Percentiles rank a stretch among this genome's conserved stretches.
phyloP scores from a whole-genome alignment of 768 basidiomycete genomes.

The Leccinum rimulosum region DNA sequence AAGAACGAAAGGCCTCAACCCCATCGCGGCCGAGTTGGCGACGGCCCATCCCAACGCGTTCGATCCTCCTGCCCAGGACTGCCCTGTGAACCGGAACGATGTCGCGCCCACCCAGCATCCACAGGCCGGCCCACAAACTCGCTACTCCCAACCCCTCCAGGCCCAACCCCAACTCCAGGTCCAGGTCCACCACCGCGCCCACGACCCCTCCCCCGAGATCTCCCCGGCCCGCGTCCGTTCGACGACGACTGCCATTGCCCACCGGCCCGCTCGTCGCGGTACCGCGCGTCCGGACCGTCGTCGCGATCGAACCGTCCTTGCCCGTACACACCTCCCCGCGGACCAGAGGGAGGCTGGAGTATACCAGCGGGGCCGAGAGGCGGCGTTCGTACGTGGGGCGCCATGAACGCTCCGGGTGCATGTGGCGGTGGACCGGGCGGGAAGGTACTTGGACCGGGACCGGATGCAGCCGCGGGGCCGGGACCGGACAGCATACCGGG shows the following conservation, averaged over 20 bases:
- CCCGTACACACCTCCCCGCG: conserved; percentile 27
- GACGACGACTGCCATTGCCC: conserved; percentile 21
- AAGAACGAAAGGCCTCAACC: background rate
- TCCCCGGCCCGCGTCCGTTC: conserved; percentile 35
- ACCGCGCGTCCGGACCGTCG: conserved; percentile 23
- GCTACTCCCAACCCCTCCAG: conserved; percentile 9
- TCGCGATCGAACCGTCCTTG: conserved; percentile 30
- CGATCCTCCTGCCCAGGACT: conserved; percentile 22
- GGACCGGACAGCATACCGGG: conserved; percentile 9
- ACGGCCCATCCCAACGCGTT: conserved; percentile 27
- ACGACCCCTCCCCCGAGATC: conserved; percentile 25
- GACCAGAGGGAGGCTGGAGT: conserved; percentile 27
- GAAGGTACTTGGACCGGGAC: conserved; percentile 2
- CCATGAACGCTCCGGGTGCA: conserved; percentile 12
- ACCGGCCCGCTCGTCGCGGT: conserved; percentile 31
- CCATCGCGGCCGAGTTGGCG: conserved; percentile 28
- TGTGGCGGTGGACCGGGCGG: conserved; percentile 7
- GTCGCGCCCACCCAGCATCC: conserved; percentile 39
- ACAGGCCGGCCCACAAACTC: conserved; percentile 39
- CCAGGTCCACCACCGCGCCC: conserved; percentile 15
- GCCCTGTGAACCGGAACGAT: conserved; percentile 28
- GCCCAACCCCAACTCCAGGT: too few relatives aligned
- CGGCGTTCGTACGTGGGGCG: conserved; percentile 16
- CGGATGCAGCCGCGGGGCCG: background rate
- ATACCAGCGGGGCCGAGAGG: conserved; percentile 16